Conservation (phyloP, 176 grass and related monocot genomes). For the Oryza glumipatula region DNA sequence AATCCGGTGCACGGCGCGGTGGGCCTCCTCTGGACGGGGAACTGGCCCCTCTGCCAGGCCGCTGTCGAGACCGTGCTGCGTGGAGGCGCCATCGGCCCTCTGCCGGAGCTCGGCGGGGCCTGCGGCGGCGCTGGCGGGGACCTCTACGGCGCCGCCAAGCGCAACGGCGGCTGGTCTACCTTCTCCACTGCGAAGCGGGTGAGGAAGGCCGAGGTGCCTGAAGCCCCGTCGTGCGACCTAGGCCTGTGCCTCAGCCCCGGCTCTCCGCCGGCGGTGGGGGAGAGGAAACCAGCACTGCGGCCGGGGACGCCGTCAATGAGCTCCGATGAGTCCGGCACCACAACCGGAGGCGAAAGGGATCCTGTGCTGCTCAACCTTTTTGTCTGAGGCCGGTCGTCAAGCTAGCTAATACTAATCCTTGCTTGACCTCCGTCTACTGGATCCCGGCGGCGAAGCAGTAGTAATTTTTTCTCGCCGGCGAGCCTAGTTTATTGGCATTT, state of each 20-base stretch:
- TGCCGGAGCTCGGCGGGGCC: constrained; percentile 44
- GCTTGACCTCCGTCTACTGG: constrained; percentile 9
- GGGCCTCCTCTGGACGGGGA: constrained; percentile 64
- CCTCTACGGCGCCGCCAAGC: constrained; percentile 41
- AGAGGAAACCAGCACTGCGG: constrained; percentile 36
- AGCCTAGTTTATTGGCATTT: constrained; percentile 37
- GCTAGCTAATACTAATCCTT: constrained; percentile 12
- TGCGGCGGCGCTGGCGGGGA: neutral
- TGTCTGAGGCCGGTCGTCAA: constrained; percentile 31
- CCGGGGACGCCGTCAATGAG: constrained; percentile 71
- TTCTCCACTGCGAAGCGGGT: constrained; percentile 56
- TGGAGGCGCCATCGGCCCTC: constrained; percentile 61
- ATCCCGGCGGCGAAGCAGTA: constrained; percentile 24
- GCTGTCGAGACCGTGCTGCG: constrained; percentile 79
- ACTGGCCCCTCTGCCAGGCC: constrained; percentile 88
- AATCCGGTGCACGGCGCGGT: constrained; percentile 76
- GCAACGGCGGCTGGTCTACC: constrained; percentile 46
- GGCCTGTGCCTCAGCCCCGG: constrained; percentile 52
- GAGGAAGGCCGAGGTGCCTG: constrained; percentile 17
- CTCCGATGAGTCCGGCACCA: constrained; percentile 75
- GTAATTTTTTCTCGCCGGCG: constrained; percentile 31
- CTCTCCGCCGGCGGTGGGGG: neutral
- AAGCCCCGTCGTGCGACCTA: constrained; percentile 37
- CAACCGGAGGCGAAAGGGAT: constrained; percentile 45
- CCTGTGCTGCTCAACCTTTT: constrained; percentile 80